Base-by-base conservation (phyloP, 1,284 basidiomycete species). In the Butyriboletus regius region DNA sequence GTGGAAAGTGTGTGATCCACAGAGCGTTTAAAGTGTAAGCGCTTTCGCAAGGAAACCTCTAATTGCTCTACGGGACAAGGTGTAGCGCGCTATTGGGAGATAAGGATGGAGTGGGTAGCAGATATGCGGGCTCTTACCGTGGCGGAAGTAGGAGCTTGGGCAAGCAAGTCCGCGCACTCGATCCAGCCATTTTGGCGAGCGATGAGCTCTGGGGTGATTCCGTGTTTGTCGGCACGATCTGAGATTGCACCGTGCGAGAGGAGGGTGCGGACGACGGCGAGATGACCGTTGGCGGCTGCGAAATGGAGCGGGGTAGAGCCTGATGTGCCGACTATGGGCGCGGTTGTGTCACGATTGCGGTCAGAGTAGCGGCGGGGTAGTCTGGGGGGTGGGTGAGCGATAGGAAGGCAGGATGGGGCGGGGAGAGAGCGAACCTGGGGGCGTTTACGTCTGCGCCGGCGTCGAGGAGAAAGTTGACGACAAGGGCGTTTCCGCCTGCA, bases 251-350 rank as follows among this genome's bases (percentile, higher is more conserved):
- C 91, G 57, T 82, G 82, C 10, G 82, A 77, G 28, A 96, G 80
- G 37, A 96, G 80, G 28, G 86, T 80, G 53, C 75, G 77, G 37
- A 91, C 79, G 57, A 91, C 80, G 17, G 75, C 68, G 29, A 79
- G 79, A 68, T 96, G 89, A 5, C 91, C 91, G 57, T 94, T 92
- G 20, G 92, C 91, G 26, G 91, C 85, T 7, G 92, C 92, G 66
- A 95, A 96, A 64, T 96, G 92, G n/a, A 96, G 79, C 0, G 92
- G 88, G 0, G 91, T 94, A 1, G 90, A 90, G 17, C 91, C 91
- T 14, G 81, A 79, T 4, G 85, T 82, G 38, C 89, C 90, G 31
- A 91, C 82, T 58, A 85, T 85, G 50, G 81, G 81, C 2, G 75
- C 74, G 26, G 83, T 74, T 14, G 77, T 58, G 66, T 84, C 73